phyloP scores from a whole-genome alignment of 306 rosid species.

The Pterocarpus santalinus region DNA sequence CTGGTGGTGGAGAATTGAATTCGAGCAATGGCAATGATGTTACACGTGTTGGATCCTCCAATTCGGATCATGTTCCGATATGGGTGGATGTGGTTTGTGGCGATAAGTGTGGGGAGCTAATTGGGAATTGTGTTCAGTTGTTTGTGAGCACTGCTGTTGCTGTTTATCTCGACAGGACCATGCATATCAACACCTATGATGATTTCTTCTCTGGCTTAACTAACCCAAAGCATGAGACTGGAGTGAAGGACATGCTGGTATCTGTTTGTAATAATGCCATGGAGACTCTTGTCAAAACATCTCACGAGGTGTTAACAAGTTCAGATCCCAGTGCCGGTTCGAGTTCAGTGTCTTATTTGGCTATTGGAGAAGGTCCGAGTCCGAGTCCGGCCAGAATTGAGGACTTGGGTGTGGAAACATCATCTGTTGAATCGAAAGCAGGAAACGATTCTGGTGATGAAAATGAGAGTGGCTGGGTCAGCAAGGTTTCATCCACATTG shows the following conservation, averaged over 20 bases:
- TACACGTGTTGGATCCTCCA: conserved; percentile 18
- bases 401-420: conserved; percentile 35
- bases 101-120: conserved; percentile 60
- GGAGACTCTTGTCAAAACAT: conserved; percentile 74
- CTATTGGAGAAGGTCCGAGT: conserved; percentile 38
- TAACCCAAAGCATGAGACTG: conserved; percentile 68
- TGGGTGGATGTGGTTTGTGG: conserved; percentile 70
- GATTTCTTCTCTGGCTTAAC: conserved; percentile 82
- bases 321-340: conserved; percentile 46
- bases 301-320: conserved; percentile 75
- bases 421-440: conserved; percentile 19
- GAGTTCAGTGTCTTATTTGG: conserved; percentile 36
- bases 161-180: conserved; percentile 87
- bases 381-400: conserved; percentile 16
- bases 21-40: conserved; percentile 23
- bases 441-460: conserved; percentile 37
- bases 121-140: conserved; percentile 74
- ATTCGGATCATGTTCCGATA: conserved; percentile 41
- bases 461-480: conserved; percentile 56
- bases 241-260: conserved; percentile 69
- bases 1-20: conserved; percentile 47
- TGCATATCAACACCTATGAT: conserved; percentile 77
- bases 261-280: conserved; percentile 76
- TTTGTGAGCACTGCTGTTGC: conserved; percentile 82
- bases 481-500: conserved; percentile 63